These are phyloP conservation scores for Colletotrichum truncatum DNA, from an alignment of 2,329 filamentous ascomycete genomes.

Conservation along the genomic window DNA sequence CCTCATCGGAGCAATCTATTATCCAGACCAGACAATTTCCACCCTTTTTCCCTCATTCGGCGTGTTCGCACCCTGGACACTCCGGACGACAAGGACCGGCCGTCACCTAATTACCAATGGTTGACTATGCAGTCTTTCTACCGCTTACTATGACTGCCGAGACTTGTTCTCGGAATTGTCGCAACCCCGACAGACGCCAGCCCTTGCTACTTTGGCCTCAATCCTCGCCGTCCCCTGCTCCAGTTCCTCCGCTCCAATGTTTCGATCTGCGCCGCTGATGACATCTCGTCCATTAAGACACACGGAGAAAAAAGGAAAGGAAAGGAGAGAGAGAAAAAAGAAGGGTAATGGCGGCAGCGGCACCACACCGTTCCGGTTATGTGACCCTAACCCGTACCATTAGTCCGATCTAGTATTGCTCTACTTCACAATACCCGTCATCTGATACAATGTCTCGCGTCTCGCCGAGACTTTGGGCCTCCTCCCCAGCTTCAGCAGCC, in stretches of 20 bases:
- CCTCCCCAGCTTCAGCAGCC: background rate
- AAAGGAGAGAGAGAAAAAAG: too few species aligned
- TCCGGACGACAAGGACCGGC: background rate
- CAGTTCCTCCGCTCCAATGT: background rate
- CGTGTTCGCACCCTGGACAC: background rate
- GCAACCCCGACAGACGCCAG: background rate
- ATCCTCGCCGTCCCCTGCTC: background rate
- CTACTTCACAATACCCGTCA: background rate
- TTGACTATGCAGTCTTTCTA: background rate
- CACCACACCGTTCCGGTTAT: conserved; percentile 6
- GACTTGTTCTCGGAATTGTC: background rate
- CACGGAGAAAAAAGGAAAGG: background rate
- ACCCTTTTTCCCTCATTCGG: background rate
- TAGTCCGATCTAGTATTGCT: conserved; percentile 19
- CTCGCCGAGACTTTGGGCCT: background rate
- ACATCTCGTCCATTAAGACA: background rate
- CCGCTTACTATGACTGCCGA: background rate
- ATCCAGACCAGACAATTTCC: background rate
- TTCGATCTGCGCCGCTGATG: conserved; percentile 8
- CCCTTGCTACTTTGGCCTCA: conserved; percentile 16
- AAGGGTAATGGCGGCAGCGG: background rate
- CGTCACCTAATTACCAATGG: background rate
- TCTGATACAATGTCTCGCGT: conserved; percentile 12
- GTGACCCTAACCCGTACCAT: conserved; percentile 16
- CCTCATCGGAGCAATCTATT: background rate